Evolutionary conservation across 192 early-diverging fungal genomes (phyloP).

Genomic region (Coemansia sp.): DNA sequence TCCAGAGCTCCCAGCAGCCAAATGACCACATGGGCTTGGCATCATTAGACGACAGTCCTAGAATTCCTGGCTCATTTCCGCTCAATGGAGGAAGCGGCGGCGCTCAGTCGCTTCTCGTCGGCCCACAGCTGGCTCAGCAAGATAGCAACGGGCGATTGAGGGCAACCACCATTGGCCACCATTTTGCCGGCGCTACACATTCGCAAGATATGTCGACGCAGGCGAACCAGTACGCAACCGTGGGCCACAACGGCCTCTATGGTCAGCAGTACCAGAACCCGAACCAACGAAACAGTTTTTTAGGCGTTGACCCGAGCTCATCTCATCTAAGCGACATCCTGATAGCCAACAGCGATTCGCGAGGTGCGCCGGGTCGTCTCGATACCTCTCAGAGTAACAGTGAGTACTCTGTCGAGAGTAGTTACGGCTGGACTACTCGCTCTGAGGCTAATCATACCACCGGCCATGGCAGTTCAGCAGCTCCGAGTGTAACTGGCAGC

Average conservation of each 20-base stretch:
- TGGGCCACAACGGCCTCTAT: conserved; percentile 2
- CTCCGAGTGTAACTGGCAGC: conserved; percentile 21
- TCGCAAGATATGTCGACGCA: background rate
- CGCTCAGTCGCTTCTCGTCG: conserved; percentile 3
- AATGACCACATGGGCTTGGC: background rate
- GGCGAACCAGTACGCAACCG: background rate
- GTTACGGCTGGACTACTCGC: conserved; percentile 38
- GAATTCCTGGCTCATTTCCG: conserved; percentile 37
- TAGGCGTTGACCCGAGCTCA: conserved; percentile 57
- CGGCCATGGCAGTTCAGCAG: conserved; percentile 11
- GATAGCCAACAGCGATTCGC: conserved; percentile 28
- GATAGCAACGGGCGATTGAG: conserved; percentile 15
- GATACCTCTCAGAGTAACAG: conserved; percentile 33
- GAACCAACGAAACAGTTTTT: conserved; percentile 35
- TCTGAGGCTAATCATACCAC: conserved; percentile 20
- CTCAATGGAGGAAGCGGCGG: conserved; percentile 1
- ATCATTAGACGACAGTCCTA: background rate
- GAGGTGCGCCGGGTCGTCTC: conserved; percentile 48
- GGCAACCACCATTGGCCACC: conserved; percentile 24
- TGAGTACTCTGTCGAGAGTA: conserved; percentile 36
- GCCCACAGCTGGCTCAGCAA: conserved; percentile 10
- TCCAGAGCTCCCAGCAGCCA: background rate
- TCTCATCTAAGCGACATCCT: conserved; percentile 27
- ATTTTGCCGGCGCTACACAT: background rate
- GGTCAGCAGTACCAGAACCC: background rate